Base-by-base conservation (phyloP, 139 green algal species). In the Parachlorella kessleri region DNA sequence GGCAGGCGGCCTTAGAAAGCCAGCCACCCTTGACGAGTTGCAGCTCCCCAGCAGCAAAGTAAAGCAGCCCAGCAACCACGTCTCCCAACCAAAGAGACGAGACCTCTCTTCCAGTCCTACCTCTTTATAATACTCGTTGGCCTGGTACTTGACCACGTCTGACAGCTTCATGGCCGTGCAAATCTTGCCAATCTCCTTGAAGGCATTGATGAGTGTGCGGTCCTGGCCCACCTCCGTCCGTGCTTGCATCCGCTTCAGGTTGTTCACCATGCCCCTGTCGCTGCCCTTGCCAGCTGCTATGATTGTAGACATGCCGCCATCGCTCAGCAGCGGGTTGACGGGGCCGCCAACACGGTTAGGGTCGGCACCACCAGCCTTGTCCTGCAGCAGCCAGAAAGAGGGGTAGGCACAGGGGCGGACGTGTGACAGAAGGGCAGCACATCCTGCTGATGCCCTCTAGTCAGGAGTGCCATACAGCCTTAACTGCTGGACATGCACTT, bases 301-400 rank as follows among this genome's bases (percentile, higher is more conserved):
- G 39, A 91, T 84, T 9, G 95, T 99, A 23, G 81, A 84, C 26
- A 98, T 87, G 10, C 91, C 94, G 37, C 90, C 93, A 38, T 96
- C 90, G 8, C 37, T 84, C 5, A 98, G 83, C 67, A 99, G 82
- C 3, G 88, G 78, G 80, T 98, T 98, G 35, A 78, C 84, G 30
- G 94, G 91, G 6, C 88, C 94, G 36, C 95, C 95, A 32, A 98
- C 94, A 59, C 94, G 92, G 66, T 88, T 96, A 14, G 90, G 91
- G 66, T 98, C 94, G 10, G 83, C 86, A 2, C 81, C 82, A 24
- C 41, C 55, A 36, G 92, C 79, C 48, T 94, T 94, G 77, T 97
- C 94, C 88, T 96, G 77, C 63, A 81, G 35, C 7, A 30, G 23
- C 14, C 42, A 4, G 38, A 18, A n/a, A 0, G 3, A 35, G 5